These are phyloP conservation scores for Eucalyptus globulus DNA, from an alignment of 345 rosid genomes.

Conservation along the genomic window DNA sequence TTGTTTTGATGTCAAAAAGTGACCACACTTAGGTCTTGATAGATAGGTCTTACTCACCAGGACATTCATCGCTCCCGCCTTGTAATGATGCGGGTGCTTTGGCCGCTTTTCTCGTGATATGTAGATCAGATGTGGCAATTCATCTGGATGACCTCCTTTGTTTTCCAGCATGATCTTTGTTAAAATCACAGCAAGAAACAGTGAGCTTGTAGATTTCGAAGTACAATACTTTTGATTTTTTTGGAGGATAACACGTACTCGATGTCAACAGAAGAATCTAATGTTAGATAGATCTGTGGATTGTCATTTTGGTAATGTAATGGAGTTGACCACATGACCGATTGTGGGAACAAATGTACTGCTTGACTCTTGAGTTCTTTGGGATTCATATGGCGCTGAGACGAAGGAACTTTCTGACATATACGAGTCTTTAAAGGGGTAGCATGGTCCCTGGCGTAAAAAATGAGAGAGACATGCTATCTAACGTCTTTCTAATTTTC, in stretches of 20 bases:
- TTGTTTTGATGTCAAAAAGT: background rate
- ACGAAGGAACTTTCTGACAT: background rate
- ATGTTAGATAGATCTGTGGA: background rate
- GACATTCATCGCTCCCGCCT: slow-evolving; percentile 80
- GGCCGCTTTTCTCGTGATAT: slow-evolving; percentile 57
- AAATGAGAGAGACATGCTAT: background rate
- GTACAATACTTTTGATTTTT: background rate
- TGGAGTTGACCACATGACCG: background rate
- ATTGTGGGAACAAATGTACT: background rate
- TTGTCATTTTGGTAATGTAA: background rate
- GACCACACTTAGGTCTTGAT: background rate
- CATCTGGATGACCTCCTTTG: slow-evolving; percentile 6
- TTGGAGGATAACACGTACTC: background rate
- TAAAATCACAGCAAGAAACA: background rate
- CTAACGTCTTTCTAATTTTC: background rate
- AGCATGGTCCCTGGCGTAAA: no score
- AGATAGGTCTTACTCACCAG: slow-evolving; percentile 18
- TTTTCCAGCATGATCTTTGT: slow-evolving; percentile 47
- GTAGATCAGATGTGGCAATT: slow-evolving; percentile 44
- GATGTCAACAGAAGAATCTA: background rate
- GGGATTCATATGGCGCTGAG: background rate
- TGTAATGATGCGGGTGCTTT: slow-evolving; percentile 40
- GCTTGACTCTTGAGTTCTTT: background rate
- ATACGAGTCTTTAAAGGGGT: background rate
- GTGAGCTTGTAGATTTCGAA: background rate